Conservation (phyloP, 2,329 filamentous ascomycete genomes). For the Chaetomiaceae sp. region DNA sequence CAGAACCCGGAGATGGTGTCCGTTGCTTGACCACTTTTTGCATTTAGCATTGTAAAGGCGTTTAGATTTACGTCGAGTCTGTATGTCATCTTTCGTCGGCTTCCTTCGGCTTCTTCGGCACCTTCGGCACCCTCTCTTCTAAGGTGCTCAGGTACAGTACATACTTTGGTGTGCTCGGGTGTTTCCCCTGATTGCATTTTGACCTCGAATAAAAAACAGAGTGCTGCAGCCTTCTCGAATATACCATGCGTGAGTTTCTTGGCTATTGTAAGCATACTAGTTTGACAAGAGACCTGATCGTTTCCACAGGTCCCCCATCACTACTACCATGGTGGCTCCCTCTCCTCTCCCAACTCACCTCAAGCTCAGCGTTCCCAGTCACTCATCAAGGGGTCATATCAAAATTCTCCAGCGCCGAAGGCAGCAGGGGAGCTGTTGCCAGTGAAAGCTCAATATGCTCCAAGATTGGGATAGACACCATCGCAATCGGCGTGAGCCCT, state of each 20-base stretch:
- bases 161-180: no score
- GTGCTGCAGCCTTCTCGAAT: not conserved
- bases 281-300: not conserved
- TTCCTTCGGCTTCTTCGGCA: no score
- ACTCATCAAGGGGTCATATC: conserved; percentile 10
- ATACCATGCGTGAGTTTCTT: conserved; percentile 13
- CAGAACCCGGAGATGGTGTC: no score
- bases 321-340: conserved; percentile 10
- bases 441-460: conserved; percentile 68
- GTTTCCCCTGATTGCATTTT: no score
- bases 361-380: conserved; percentile 9
- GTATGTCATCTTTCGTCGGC: no score
- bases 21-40: no score
- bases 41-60: not conserved
- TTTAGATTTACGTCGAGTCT: no score
- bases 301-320: conserved; percentile 6
- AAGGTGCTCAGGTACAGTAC: no score
- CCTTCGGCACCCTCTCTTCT: no score
- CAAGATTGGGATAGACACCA: conserved; percentile 59
- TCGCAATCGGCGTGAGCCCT: conserved; percentile 46
- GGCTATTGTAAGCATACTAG: no score
- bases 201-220: no score
- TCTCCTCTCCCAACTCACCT: conserved; percentile 8
- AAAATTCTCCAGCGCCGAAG: conserved; percentile 8
- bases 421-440: conserved; percentile 58